Evolutionary conservation across 306 rosid species (phyloP), one percentile per base, ranked within the genome.

Genomic region (Glycine soja): DNA sequence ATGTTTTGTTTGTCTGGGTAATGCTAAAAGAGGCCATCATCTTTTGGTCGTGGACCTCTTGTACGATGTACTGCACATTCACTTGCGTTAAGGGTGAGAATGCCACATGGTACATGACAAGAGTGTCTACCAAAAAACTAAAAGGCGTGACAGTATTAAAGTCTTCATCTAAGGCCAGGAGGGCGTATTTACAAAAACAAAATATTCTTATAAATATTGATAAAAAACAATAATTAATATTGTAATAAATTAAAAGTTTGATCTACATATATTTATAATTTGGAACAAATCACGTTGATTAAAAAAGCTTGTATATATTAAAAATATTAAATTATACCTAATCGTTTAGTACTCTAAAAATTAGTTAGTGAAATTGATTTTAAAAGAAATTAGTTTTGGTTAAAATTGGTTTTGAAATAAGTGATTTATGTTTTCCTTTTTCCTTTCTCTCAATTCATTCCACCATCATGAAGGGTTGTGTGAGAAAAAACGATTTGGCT

Each of bases 31-130:
- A 32, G 3, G 16, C 15, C 16, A 54, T 40, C 53, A 16, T 51
- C 62, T 72, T 32, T 13, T 69, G 74, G 56, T 45, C 51, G 65
- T 36, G 53, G 54, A 15, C 24, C 36, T 75, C n/a, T 11, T 9
- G 42, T 30, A 10, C n/a, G 0, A 9, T 30, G 43, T 0, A 38
- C 13, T 34, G 47, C 70, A 64, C 70, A 38, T 64, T 64, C 70
- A 14, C 48, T 36, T 14, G 19, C 4, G 16, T 63, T 12, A 63
- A 24, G 4, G 1, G 0, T 36, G 47, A 13, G 19, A 64, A 34
- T 64, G 48, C 47, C 43, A 64, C 10, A 32, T 7, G 16, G 16
- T 13, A 63, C 70, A n/a, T 36, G 19, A 36, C 70, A 64, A 64
- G 19, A 38, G 24, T 36, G 24, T 14, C 30, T 38, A 38, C 70